Percentiles rank a stretch among this genome's conserved stretches.
Evolutionary conservation across 495 filamentous ascomycete genomes (phyloP).

Genomic region (Extremus antarcticus): DNA sequence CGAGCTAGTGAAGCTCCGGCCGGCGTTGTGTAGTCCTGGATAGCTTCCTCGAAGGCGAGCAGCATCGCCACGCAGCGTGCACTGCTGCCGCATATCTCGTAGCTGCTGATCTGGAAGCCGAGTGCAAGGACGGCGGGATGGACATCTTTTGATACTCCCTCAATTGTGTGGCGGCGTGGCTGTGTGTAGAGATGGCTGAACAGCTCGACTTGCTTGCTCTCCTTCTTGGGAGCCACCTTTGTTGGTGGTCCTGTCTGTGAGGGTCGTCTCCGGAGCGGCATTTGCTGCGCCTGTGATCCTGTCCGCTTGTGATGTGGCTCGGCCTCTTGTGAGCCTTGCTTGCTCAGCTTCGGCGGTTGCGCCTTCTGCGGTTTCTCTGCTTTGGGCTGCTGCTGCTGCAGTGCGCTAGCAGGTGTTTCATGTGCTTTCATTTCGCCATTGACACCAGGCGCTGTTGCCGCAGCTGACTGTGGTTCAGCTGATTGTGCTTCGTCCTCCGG

Average conservation of each 20-base stretch:
- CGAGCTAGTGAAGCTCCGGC: slow-evolving; percentile 69
- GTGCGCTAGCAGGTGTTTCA: slow-evolving; percentile 15
- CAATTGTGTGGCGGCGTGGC: slow-evolving; percentile 55
- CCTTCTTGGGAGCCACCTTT: slow-evolving; percentile 39
- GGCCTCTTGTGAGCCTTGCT: slow-evolving; percentile 5
- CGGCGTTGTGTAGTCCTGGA: slow-evolving; percentile 84
- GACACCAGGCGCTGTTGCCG: slow-evolving; percentile 13
- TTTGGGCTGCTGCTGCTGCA: slow-evolving; percentile 23
- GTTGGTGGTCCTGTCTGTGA: slow-evolving; percentile 5
- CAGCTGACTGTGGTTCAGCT: background rate
- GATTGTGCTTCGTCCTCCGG: slow-evolving; percentile 16
- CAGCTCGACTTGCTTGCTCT: slow-evolving; percentile 64
- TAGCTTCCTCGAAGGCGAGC: slow-evolving; percentile 83
- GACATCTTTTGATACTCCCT: slow-evolving; percentile 74
- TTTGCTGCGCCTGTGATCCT: slow-evolving; percentile 11
- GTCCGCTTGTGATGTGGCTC: slow-evolving; percentile 20
- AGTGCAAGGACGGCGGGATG: slow-evolving; percentile 78
- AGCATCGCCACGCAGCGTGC: slow-evolving; percentile 79
- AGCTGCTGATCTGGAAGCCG: slow-evolving; percentile 82
- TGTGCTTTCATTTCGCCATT: slow-evolving; percentile 5
- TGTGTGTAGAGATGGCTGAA: slow-evolving; percentile 81
- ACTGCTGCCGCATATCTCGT: slow-evolving; percentile 80
- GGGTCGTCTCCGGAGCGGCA: slow-evolving; percentile 15
- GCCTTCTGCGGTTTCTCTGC: slow-evolving; percentile 12
- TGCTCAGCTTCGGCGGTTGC: slow-evolving; percentile 20